Base-by-base conservation (phyloP, 768 basidiomycete species). In the Russula earlei region DNA sequence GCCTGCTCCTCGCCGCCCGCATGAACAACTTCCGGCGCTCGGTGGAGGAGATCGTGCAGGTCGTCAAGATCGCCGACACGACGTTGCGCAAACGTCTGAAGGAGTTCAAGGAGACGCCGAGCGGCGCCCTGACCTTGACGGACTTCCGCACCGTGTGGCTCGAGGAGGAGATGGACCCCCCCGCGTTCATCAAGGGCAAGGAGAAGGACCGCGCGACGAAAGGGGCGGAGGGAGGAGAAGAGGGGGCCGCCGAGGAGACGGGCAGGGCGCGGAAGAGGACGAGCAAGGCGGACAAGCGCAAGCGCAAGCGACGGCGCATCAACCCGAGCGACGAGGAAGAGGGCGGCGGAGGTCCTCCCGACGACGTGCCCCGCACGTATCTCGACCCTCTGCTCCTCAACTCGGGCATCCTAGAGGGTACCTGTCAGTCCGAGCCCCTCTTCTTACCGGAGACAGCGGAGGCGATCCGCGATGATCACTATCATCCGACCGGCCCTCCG, bases 1-100 rank as follows among this genome's bases (percentile, higher is more conserved):
- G 91, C 25, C 78, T 98, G 27, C 77, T 98, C 38, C 81, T 99
- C 15, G 96, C 96, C 0, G 96, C 93, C 31, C 83, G 96, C 24
- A 98, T 99, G 96, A 97, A 95, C 72, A 96, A 96, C 69, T 98
- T 95, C 66, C 76, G 94, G 41, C 76, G 96, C 44, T 90, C 86
- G 24, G 78, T 97, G 11, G 89, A 94, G 66, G 96, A 99, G 70
- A 88, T 99, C 45, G 93, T 97, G 19, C 96, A 99, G 67, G 93
- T 99, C 15, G 96, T 98, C 62, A 99, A 98, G 72, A 96, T 97
- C 62, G 91, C 93, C n/a, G 93, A 97, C 65, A 85, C 84, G 11
- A 99, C 96, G 4, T 71, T 99, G 41, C 84, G 85, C 72, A 97
- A 95, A 69, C 81, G 96, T 17, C 73, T 99, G 15, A 88, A 93